phyloP scores from a whole-genome alignment of 192 early-diverging fungal genomes.

The Powellomyces hirtus region DNA sequence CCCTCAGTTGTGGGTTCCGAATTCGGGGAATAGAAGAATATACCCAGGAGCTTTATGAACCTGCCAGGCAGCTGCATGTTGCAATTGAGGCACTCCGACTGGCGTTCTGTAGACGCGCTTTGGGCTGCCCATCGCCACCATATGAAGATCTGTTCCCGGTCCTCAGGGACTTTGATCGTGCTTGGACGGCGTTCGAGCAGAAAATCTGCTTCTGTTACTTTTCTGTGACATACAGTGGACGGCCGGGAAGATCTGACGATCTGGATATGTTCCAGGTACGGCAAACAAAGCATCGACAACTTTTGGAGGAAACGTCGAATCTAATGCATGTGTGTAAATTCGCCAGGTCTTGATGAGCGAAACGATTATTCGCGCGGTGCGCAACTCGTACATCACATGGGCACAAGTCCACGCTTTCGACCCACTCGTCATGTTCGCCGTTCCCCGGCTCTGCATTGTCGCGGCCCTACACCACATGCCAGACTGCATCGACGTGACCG shows the following conservation, averaged over 20 bases:
- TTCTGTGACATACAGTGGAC: slow-evolving; percentile 47
- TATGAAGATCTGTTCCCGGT: slow-evolving; percentile 52
- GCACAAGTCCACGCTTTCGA: slow-evolving; percentile 57
- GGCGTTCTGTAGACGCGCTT: slow-evolving; percentile 39
- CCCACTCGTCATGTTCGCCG: slow-evolving; percentile 55
- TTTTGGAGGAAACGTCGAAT: no score
- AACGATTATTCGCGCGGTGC: slow-evolving; percentile 50
- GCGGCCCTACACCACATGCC: slow-evolving; percentile 52
- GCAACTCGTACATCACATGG: slow-evolving; percentile 24
- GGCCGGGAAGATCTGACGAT: slow-evolving; percentile 40
- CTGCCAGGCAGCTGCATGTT: slow-evolving; percentile 49
- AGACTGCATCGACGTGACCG: slow-evolving; percentile 54
- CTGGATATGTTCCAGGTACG: slow-evolving; percentile 54
- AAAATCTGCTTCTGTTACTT: slow-evolving; percentile 72
- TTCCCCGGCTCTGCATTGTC: slow-evolving; percentile 61
- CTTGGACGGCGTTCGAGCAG: slow-evolving; percentile 68
- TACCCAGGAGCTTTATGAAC: slow-evolving; percentile 51
- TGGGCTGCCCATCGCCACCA: slow-evolving; percentile 23
- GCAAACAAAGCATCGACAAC: neutral
- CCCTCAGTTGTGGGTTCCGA: slow-evolving; percentile 59
- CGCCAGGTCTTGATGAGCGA: slow-evolving; percentile 62
- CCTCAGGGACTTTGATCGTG: slow-evolving; percentile 60
- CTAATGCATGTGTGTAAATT: no score
- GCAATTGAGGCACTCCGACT: slow-evolving; percentile 55
- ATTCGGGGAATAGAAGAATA: slow-evolving; percentile 66